These are phyloP conservation scores for Cystofilobasidium capitatum DNA, from an alignment of 768 basidiomycete species.

Conservation along the genomic window DNA sequence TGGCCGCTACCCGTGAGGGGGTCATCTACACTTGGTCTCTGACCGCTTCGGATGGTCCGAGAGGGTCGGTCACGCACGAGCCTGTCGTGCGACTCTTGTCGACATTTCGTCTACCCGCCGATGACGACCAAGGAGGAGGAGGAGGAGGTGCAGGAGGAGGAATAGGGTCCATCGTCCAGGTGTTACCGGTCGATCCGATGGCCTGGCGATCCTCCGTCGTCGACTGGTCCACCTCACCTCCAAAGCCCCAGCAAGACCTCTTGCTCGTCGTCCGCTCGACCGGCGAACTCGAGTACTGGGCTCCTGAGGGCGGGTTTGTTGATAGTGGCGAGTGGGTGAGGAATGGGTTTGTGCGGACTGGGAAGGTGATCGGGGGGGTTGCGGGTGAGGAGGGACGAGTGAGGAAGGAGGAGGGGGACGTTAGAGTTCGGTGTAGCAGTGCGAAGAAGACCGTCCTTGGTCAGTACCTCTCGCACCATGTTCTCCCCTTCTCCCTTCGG, in stretches of 20 bases:
- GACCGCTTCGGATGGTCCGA: slow-evolving; percentile 16
- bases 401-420: slow-evolving; percentile 25
- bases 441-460: slow-evolving; percentile 84
- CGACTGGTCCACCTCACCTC: slow-evolving; percentile 34
- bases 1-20: slow-evolving; percentile 32
- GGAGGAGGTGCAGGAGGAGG: slow-evolving; percentile 53
- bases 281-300: slow-evolving; percentile 84
- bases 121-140: slow-evolving; percentile 55
- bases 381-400: slow-evolving; percentile 42
- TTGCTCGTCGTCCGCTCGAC: slow-evolving; percentile 64
- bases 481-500: background rate
- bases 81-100: slow-evolving; percentile 45
- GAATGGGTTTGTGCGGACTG: slow-evolving; percentile 43
- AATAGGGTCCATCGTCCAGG: slow-evolving; percentile 51
- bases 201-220: slow-evolving; percentile 38
- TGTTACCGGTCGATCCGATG: slow-evolving; percentile 52
- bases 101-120: slow-evolving; percentile 49
- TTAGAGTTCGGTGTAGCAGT: slow-evolving; percentile 73
- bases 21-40: slow-evolving; percentile 36
- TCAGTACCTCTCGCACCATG: slow-evolving; percentile 44
- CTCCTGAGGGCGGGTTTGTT: slow-evolving; percentile 41
- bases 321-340: background rate
- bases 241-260: slow-evolving; percentile 47
- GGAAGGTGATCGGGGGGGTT: slow-evolving; percentile 51
- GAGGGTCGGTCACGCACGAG: background rate